phyloP scores from a whole-genome alignment of 345 rosid genomes.

The Firmiana major region DNA sequence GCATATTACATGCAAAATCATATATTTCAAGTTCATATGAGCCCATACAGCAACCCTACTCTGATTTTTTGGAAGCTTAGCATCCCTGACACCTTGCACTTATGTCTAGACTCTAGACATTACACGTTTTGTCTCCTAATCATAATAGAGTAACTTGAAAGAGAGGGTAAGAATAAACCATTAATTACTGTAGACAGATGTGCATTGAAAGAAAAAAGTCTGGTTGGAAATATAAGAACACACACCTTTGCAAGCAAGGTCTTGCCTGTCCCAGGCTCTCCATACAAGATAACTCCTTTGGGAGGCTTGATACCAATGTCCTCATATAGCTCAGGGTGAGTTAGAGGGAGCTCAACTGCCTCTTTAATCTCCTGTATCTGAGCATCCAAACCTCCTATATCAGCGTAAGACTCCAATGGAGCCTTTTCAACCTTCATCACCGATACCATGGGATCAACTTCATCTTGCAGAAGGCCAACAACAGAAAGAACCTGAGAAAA shows the following conservation, averaged over 20 bases:
- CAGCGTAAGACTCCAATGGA: conserved; percentile 96
- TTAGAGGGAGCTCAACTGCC: conserved; percentile 97
- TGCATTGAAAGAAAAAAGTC: not conserved
- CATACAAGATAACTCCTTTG: conserved; percentile 96
- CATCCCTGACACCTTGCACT: not conserved
- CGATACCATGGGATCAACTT: conserved; percentile 98
- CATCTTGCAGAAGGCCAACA: conserved; percentile 96
- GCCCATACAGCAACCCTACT: not conserved
- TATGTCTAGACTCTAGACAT: not conserved
- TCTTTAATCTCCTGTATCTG: conserved; percentile 99
- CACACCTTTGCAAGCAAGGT: conserved; percentile 95
- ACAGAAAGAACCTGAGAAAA: conserved; percentile 75
- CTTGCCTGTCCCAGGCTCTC: conserved; percentile 99
- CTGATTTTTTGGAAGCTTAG: not conserved
- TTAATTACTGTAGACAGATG: not conserved
- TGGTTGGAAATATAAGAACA: not conserved
- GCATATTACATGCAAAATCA: not conserved
- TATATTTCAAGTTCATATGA: not conserved
- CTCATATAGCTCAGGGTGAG: conserved; percentile 98
- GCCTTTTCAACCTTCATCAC: conserved; percentile 99
- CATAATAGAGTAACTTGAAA: not conserved
- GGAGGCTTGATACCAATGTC: conserved; percentile 99
- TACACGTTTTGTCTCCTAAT: not conserved
- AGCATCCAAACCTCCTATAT: conserved; percentile 97
- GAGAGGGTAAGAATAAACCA: not conserved